Base-by-base conservation (phyloP, 2,329 filamentous ascomycete genomes). In the Paecilomyces dactylethromorphus region DNA sequence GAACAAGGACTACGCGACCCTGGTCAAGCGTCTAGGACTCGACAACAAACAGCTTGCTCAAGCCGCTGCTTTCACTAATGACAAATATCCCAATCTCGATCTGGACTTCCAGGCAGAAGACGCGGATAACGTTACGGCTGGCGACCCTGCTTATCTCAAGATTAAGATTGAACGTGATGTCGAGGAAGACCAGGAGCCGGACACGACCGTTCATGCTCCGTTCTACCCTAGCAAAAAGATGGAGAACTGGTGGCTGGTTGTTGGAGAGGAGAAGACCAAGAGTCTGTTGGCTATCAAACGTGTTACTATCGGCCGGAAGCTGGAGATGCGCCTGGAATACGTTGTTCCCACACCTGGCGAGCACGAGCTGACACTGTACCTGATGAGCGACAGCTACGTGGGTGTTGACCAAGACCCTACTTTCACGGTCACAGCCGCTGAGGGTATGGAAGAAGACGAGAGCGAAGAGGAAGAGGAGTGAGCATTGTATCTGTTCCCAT, bases 211-310 rank as follows among this genome's bases (percentile, higher is more conserved):
- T 1, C 92, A 97, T 71, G 92, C 93, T 56, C 94, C 94, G 0
- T 99, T 97, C 81, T 99, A 94, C 72, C 92, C 94, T 0, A 81
- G 76, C 55, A 88, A 89, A 74, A 99, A 99, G 82, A 88, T 91
- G 79, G 94, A 99, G 82, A 96, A 94, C 72, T 99, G 92, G 92
- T 99, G 94, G 94, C 79, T 99, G 58, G 91, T 99, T 21, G 91
- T 99, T 33, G 93, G 92, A 31, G 92, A 97, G 67, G 92, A 97
- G 78, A 89, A 86, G 73, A 91, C 89, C 49, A 93, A 91, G 79
- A 92, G 83, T 63, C 80, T 99, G 62, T 81, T 97, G 59, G 92
- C 91, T 2, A 96, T 97, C 79, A 99, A 97, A 82, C 86, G 93
- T 66, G 88, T 99, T 60, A 96, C 92, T 1, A 88, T 99, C 63